Conservation (phyloP, 1,284 basidiomycete genomes). For the Ganoderma lucidum region DNA sequence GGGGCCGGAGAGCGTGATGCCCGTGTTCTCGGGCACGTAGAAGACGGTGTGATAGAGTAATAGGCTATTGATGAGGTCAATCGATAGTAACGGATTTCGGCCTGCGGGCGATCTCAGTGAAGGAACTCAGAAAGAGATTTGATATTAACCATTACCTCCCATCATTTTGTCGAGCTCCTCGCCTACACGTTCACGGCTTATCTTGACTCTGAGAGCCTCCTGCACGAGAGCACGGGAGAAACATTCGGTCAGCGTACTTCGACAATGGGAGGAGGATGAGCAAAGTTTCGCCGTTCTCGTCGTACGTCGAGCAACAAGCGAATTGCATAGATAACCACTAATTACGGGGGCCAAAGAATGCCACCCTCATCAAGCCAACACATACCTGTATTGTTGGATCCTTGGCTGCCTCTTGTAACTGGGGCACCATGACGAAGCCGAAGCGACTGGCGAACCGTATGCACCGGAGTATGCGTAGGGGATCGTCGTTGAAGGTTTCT, state of each 20-base stretch:
- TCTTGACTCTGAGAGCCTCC: slow-evolving; percentile 80
- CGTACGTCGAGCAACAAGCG: background rate
- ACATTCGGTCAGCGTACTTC: background rate
- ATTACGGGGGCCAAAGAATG: background rate
- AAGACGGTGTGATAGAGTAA: slow-evolving; percentile 80
- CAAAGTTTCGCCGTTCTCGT: background rate
- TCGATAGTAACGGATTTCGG: slow-evolving; percentile 76
- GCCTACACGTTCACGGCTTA: slow-evolving; percentile 90
- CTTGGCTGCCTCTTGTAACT: slow-evolving; percentile 72
- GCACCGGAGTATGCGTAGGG: slow-evolving; percentile 90
- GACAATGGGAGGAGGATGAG: background rate
- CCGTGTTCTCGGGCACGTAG: slow-evolving; percentile 56
- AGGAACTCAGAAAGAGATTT: background rate
- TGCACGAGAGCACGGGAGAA: slow-evolving; percentile 40
- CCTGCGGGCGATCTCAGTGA: slow-evolving; percentile 49
- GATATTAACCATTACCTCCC: slow-evolving; percentile 59
- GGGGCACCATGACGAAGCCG: slow-evolving; percentile 82
- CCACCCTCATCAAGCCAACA: background rate
- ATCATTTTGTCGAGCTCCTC: slow-evolving; percentile 94
- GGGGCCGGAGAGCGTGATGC: slow-evolving; percentile 53
- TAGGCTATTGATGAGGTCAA: slow-evolving; percentile 76
- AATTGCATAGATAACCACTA: background rate
- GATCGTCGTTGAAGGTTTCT: slow-evolving; percentile 95
- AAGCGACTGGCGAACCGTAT: slow-evolving; percentile 93
- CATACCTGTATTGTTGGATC: slow-evolving; percentile 77